Evolutionary conservation across 257 asterid species (phyloP).

Genomic region (Petunia axillaris): DNA sequence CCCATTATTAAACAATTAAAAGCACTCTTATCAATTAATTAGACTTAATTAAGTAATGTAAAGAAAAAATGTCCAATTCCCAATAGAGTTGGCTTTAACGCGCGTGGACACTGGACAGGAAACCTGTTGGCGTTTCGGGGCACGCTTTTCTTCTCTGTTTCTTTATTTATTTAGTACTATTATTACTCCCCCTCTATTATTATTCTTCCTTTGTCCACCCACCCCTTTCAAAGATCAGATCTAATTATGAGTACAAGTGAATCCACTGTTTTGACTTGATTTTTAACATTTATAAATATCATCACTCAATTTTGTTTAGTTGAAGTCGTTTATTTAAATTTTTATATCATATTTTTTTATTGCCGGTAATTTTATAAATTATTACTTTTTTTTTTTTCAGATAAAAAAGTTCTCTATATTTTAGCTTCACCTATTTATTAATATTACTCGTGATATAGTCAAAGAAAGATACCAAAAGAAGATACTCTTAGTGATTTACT

Average conservation of each 20-base stretch:
- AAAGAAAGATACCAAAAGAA: too few species aligned
- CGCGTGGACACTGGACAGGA: constrained; percentile 50
- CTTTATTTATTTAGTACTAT: constrained; percentile 24
- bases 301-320: not conserved
- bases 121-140: constrained; percentile 53
- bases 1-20: not conserved
- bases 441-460: too few species aligned
- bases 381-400: too few species aligned
- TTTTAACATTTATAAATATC: not conserved
- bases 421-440: too few species aligned
- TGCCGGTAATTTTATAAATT: not conserved
- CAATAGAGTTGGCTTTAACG: constrained; percentile 15
- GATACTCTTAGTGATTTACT: too few species aligned
- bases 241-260: constrained; percentile 20
- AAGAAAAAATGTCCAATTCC: not conserved
- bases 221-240: not conserved
- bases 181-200: not conserved
- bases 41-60: not conserved
- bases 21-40: not conserved
- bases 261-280: constrained; percentile 18
- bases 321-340: not conserved
- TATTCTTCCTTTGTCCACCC: constrained; percentile 9
- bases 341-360: not conserved
- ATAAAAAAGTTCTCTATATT: too few species aligned
- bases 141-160: constrained; percentile 41